Evolutionary conservation across 2,329 filamentous ascomycete genomes (phyloP).

Genomic region (Domatiomyces globalis): DNA sequence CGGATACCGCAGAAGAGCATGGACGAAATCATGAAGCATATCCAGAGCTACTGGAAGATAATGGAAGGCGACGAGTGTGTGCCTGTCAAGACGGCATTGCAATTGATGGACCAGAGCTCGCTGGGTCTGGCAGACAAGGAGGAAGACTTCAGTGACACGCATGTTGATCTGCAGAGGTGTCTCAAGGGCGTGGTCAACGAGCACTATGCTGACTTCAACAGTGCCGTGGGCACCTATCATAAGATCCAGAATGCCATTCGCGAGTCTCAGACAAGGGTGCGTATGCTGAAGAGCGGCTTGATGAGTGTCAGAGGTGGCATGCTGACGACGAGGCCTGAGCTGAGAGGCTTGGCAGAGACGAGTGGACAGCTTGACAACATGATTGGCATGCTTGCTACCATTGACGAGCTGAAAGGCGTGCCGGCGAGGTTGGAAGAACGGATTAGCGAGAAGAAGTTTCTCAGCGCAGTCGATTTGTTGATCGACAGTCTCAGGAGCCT

Average conservation of each 20-base stretch:
- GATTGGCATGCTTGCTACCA: slow-evolving; percentile 64
- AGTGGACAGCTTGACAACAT: slow-evolving; percentile 86
- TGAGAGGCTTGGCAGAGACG: slow-evolving; percentile 74
- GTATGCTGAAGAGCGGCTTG: slow-evolving; percentile 69
- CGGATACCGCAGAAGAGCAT: slow-evolving; percentile 14
- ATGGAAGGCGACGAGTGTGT: slow-evolving; percentile 83
- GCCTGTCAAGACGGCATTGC: slow-evolving; percentile 85
- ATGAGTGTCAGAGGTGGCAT: slow-evolving; percentile 66
- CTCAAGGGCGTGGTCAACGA: slow-evolving; percentile 94
- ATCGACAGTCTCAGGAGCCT: slow-evolving; percentile 75
- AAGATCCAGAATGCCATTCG: slow-evolving; percentile 94
- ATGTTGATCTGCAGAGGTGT: slow-evolving; percentile 78
- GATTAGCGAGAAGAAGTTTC: slow-evolving; percentile 90
- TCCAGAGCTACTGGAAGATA: slow-evolving; percentile 78
- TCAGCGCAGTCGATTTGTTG: slow-evolving; percentile 81
- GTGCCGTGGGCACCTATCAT: slow-evolving; percentile 95
- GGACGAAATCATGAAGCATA: slow-evolving; percentile 33
- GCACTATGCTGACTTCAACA: slow-evolving; percentile 98
- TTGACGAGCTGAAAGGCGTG: slow-evolving; percentile 77
- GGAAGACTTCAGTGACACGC: slow-evolving; percentile 66
- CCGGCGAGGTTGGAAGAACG: slow-evolving; percentile 86
- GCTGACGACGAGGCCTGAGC: slow-evolving; percentile 71
- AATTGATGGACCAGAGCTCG: slow-evolving; percentile 86
- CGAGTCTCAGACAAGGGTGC: slow-evolving; percentile 70
- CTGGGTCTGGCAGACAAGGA: slow-evolving; percentile 84